Conservation (phyloP, 805 yeast genomes). For the Suhomyces tanzawaensis region DNA sequence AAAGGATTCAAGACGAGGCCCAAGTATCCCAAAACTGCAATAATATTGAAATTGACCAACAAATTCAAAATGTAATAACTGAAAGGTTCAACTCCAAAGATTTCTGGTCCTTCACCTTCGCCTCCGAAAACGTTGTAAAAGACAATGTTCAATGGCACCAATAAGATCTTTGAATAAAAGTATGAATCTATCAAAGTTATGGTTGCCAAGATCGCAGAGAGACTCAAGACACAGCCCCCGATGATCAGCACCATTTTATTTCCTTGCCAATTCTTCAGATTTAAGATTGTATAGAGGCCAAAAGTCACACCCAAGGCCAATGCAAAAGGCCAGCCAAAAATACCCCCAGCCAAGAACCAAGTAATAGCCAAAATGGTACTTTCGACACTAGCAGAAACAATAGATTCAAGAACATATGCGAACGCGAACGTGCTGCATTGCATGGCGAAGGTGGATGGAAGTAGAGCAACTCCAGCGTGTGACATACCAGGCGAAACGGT, state of each 20-base stretch:
- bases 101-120: conserved; percentile 79
- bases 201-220: conserved; percentile 17
- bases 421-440: conserved; percentile 45
- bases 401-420: conserved; percentile 31
- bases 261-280: conserved; percentile 8
- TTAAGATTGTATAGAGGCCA: conserved; percentile 34
- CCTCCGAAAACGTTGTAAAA: conserved; percentile 73
- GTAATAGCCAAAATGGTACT: conserved; percentile 28
- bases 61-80: conserved; percentile 68
- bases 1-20: conserved; percentile 34
- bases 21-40: conserved; percentile 40
- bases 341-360: conserved; percentile 62
- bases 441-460: conserved; percentile 79
- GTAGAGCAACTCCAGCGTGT: conserved; percentile 80
- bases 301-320: conserved; percentile 64
- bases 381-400: conserved; percentile 11
- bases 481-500: conserved; percentile 76
- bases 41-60: conserved; percentile 67
- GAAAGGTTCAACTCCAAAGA: conserved; percentile 84
- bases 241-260: conserved; percentile 9
- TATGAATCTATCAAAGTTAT: conserved; percentile 52
- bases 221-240: conserved; percentile 14
- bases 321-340: conserved; percentile 91
- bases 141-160: conserved; percentile 82
- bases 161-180: conserved; percentile 56